Evolutionary conservation across 805 yeast genomes (phyloP).

Genomic region (Candida easanensis): DNA sequence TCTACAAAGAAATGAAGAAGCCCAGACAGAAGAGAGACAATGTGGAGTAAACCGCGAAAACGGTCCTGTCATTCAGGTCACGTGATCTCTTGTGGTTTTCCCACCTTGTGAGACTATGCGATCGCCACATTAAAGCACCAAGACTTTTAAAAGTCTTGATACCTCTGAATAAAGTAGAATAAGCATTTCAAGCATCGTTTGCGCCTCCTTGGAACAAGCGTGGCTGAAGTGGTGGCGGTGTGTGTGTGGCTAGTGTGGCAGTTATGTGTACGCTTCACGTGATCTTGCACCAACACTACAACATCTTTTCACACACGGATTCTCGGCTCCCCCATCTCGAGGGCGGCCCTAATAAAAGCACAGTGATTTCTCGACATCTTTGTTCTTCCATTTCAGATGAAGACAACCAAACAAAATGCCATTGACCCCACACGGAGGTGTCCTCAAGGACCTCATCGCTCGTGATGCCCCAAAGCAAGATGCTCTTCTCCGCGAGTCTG

Average conservation of each 20-base stretch:
- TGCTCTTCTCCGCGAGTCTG: slow-evolving; percentile 57
- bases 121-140: no score
- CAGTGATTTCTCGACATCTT: not conserved
- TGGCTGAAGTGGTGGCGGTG: slow-evolving; percentile 6
- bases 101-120: no score
- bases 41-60: no score
- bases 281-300: slow-evolving; percentile 6
- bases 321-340: not conserved
- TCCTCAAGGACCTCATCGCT: slow-evolving; percentile 75
- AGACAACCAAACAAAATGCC: slow-evolving; percentile 41
- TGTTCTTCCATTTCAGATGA: not conserved
- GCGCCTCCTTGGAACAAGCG: no score
- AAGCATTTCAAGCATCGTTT: no score
- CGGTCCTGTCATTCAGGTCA: no score
- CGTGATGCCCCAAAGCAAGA: slow-evolving; percentile 68
- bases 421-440: slow-evolving; percentile 85
- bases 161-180: no score
- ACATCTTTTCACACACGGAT: not conserved
- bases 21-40: no score
- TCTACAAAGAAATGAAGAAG: no score
- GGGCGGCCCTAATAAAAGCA: not conserved
- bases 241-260: slow-evolving; percentile 9
- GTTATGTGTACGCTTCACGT: slow-evolving; percentile 8
- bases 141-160: no score
- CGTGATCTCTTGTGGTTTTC: no score